phyloP scores from a whole-genome alignment of 148 eudicot genomes.

The Camellia japonica region DNA sequence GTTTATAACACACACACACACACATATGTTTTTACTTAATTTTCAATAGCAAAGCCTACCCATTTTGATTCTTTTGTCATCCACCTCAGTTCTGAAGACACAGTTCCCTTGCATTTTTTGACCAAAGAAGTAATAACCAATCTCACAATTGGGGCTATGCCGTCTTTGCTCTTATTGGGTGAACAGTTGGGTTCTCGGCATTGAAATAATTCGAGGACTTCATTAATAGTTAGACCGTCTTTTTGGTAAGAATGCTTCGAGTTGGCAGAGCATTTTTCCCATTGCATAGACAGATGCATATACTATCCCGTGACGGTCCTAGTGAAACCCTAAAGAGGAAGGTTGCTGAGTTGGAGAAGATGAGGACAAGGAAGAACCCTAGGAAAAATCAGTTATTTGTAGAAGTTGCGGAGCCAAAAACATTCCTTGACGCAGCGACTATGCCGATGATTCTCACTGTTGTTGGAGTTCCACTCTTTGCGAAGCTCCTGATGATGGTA shows the following conservation, averaged over 20 bases:
- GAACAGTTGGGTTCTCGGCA: not conserved
- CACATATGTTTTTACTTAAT: no score
- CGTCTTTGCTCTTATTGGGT: not conserved
- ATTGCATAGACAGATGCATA: conserved; percentile 49
- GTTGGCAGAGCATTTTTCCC: conserved; percentile 25
- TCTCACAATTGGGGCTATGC: not conserved
- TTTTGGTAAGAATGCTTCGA: conserved; percentile 32
- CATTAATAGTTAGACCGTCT: not conserved
- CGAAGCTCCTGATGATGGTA: conserved; percentile 84
- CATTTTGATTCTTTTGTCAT: not conserved
- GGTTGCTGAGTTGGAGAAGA: not conserved
- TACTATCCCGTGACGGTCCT: conserved; percentile 38
- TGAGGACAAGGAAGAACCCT: no score
- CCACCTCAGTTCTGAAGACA: not conserved
- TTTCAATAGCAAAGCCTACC: no score
- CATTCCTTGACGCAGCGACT: not conserved
- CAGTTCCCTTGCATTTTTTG: not conserved
- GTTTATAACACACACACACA: no score
- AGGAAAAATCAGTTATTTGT: no score
- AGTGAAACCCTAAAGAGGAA: conserved; percentile 63
- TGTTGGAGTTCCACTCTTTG: conserved; percentile 75
- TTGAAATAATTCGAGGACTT: not conserved
- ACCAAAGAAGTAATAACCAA: not conserved
- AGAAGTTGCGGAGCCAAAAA: no score
- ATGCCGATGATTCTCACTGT: conserved; percentile 69